Base-by-base conservation (phyloP, 768 basidiomycete genomes). In the Lactarius indigo region DNA sequence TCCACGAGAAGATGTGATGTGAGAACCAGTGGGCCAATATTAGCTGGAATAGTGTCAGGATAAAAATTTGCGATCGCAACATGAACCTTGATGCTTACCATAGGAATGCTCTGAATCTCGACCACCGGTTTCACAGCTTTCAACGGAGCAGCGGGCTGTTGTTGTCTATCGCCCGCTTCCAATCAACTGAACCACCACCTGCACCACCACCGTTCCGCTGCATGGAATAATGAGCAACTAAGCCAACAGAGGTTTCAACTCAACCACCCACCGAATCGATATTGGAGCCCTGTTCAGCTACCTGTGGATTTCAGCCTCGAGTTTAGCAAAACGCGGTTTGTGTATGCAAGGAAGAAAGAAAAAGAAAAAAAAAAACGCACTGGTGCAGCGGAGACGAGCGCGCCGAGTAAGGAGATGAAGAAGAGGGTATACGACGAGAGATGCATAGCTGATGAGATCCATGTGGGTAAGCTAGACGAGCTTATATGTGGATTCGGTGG, bases 371-470 rank as follows among this genome's bases (percentile, higher is more conserved):
- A 26, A 10, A 2, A 42, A 15, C 61, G 41, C 33, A 68, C 66
- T 7, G 66, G 66, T 17, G 41, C 52, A 28, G 58, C 66, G 0
- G 20, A 68, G 42, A 39, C 42, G 42, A 68, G 44, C 7, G 20
- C 1, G 18, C 41, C 13, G 41, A 67, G 57, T 18, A 68, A 55
- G 33, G 59, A 56, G 41, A 67, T 1, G 39, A 57, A 15, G 42
- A 59, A 26, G 7, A 39, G 31, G 57, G 42, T 47, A 33, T 68
- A 60, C 2, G 58, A 37, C 3, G 17, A 28, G 23, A 64, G 58
- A 28, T 52, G 52, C 66, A 68, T 68, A 31, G 18, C 28, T 26
- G 62, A 23, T 17, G 20, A 20, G 35, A n/a, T 31, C 6, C 17
- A 15, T 44, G 37, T n/a, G 2, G 28, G 23, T 31, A 52, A 28